Evolutionary conservation across 1,284 basidiomycete species (phyloP).

Genomic region (Pseudozyma pruni): DNA sequence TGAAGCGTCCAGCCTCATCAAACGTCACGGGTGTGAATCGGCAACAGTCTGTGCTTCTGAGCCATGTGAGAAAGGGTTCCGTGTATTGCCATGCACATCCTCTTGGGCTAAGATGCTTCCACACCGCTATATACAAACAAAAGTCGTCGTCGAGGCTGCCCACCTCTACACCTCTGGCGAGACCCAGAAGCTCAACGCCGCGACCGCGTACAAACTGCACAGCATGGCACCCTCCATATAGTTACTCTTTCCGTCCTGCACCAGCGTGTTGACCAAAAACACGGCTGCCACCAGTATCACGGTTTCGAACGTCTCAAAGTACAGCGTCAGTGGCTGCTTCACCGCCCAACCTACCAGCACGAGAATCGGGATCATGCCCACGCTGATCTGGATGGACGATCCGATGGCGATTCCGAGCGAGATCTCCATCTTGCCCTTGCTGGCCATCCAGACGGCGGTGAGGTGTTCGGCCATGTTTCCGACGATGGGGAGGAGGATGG

Average conservation of each 20-base stretch:
- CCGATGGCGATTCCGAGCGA: constrained; percentile 87
- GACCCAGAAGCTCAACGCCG: constrained; percentile 65
- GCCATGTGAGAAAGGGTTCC: too few species aligned
- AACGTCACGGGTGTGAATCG: too few species aligned
- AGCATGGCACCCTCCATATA: constrained; percentile 69
- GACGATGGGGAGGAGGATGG: constrained; percentile 82
- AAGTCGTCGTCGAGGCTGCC: background rate
- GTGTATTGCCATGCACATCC: too few species aligned
- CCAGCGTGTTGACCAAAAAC: constrained; percentile 65
- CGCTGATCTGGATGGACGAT: constrained; percentile 72
- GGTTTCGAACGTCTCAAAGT: constrained; percentile 66
- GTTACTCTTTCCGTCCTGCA: constrained; percentile 67
- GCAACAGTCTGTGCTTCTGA: too few species aligned
- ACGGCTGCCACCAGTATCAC: constrained; percentile 65
- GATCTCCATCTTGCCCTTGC: constrained; percentile 67
- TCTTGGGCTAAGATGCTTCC: too few species aligned
- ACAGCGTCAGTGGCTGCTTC: constrained; percentile 67
- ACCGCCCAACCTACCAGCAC: constrained; percentile 68
- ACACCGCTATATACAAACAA: too few species aligned
- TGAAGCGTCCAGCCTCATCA: too few species aligned
- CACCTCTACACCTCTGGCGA: constrained; percentile 5
- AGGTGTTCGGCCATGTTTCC: constrained; percentile 74
- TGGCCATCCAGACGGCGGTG: constrained; percentile 64
- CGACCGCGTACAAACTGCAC: constrained; percentile 56
- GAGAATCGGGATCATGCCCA: constrained; percentile 67